Conservation (phyloP, 345 rosid genomes). For the Mallotus nudiflorus region DNA sequence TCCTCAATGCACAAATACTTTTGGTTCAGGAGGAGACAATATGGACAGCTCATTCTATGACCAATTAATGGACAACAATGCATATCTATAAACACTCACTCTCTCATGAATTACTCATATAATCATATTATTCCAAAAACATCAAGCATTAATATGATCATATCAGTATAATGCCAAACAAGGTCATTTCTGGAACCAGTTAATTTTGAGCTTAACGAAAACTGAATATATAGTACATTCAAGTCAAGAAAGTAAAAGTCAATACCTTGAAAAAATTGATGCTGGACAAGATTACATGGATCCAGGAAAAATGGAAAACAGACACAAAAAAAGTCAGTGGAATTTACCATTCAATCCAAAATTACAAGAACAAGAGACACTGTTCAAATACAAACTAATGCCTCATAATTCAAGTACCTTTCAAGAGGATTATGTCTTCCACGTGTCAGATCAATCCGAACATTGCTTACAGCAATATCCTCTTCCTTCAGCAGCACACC, state of each 20-base stretch:
- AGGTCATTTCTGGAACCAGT: background rate
- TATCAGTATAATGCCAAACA: background rate
- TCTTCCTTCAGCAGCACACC: slow-evolving; percentile 66
- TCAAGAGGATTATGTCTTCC: slow-evolving; percentile 87
- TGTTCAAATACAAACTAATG: slow-evolving; percentile 6
- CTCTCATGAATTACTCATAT: background rate
- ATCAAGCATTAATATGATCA: background rate
- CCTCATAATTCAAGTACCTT: slow-evolving; percentile 47
- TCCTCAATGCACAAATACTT: background rate
- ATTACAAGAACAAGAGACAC: slow-evolving; percentile 13
- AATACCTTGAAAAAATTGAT: slow-evolving; percentile 91
- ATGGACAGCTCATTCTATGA: background rate
- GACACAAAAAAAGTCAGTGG: slow-evolving; percentile 13
- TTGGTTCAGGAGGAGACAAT: background rate
- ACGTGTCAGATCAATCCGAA: slow-evolving; percentile 82
- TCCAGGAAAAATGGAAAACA: slow-evolving; percentile 13
- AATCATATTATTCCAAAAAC: background rate
- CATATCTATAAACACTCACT: background rate
- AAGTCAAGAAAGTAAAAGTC: background rate
- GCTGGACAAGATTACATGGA: slow-evolving; percentile 45
- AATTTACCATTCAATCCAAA: background rate
- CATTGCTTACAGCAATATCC: slow-evolving; percentile 78
- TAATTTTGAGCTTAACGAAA: background rate
- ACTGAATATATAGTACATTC: background rate
- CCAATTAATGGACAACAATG: background rate